These are phyloP conservation scores for Aspergillus homomorphus DNA, from an alignment of 495 filamentous ascomycete species.

Conservation along the genomic window DNA sequence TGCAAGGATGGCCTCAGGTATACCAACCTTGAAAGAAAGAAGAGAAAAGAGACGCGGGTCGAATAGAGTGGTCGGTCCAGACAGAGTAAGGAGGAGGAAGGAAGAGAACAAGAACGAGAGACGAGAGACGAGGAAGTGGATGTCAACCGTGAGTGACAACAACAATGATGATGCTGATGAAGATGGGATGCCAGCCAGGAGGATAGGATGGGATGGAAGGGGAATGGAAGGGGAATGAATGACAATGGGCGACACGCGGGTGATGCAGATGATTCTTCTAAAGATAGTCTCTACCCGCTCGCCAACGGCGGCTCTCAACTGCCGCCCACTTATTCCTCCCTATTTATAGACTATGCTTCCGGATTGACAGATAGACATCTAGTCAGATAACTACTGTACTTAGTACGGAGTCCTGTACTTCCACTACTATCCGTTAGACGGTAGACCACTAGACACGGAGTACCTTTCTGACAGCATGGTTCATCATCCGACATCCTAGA, in stretches of 20 bases:
- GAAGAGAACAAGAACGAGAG: neutral
- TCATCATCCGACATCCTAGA: neutral
- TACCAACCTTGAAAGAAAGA: conserved; percentile 3
- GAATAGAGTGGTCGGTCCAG: too few relatives aligned
- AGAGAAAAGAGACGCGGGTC: neutral
- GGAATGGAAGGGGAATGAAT: conserved; percentile 21
- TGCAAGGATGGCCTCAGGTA: conserved; percentile 3
- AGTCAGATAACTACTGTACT: too few relatives aligned
- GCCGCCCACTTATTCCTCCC: conserved; percentile 1
- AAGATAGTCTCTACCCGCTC: conserved; percentile 27
- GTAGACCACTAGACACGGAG: too few relatives aligned
- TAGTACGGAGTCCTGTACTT: too few relatives aligned
- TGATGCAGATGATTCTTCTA: conserved; percentile 34
- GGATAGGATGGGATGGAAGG: conserved; percentile 12
- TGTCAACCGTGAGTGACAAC: neutral
- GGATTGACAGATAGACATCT: too few relatives aligned
- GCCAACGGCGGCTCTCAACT: conserved; percentile 6
- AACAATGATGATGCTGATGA: conserved; percentile 13
- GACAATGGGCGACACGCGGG: conserved; percentile 22
- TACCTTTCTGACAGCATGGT: too few relatives aligned
- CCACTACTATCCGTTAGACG: too few relatives aligned
- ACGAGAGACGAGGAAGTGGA: neutral
- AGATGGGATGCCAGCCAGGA: neutral
- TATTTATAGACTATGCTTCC: neutral
- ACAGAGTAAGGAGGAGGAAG: too few relatives aligned